Conservation (phyloP, 305 asterid genomes). For the Fraxinus sp. region DNA sequence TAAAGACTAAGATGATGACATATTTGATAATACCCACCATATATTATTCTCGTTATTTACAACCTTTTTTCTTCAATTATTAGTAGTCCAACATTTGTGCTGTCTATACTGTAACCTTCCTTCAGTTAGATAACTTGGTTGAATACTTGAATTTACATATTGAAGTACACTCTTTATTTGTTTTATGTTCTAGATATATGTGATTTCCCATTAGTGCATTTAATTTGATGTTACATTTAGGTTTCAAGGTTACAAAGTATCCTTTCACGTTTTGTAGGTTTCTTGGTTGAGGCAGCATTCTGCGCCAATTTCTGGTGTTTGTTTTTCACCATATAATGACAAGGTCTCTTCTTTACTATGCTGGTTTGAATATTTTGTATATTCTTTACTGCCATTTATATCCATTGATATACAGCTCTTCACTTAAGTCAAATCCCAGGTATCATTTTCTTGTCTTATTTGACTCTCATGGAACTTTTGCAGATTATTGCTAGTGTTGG, state of each 20-base stretch:
- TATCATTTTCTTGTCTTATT: slow-evolving; percentile 18
- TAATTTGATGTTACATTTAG: neutral
- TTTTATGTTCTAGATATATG: neutral
- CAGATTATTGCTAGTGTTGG: slow-evolving; percentile 96
- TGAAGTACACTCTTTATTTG: slow-evolving; percentile 15
- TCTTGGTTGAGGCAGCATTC: slow-evolving; percentile 98
- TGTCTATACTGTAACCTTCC: neutral
- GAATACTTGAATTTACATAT: slow-evolving; percentile 2
- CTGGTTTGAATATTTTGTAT: neutral
- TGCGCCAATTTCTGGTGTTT: slow-evolving; percentile 88
- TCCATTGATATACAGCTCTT: slow-evolving; percentile 15
- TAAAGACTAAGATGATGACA: neutral
- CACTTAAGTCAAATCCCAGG: slow-evolving; percentile 11
- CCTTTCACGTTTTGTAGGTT: slow-evolving; percentile 49
- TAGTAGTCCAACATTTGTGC: neutral
- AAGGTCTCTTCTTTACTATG: slow-evolving; percentile 58
- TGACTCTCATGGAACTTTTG: slow-evolving; percentile 26
- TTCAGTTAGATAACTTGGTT: slow-evolving; percentile 1
- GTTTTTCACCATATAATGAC: slow-evolving; percentile 94
- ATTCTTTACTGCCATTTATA: neutral
- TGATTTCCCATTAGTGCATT: slow-evolving; percentile 3
- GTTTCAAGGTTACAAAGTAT: slow-evolving; percentile 6
- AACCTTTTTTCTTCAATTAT: neutral
- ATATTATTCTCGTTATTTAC: neutral
- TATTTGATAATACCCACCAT: neutral